Conservation (phyloP, 2,329 filamentous ascomycete species). For the Fusarium sublunatum region DNA sequence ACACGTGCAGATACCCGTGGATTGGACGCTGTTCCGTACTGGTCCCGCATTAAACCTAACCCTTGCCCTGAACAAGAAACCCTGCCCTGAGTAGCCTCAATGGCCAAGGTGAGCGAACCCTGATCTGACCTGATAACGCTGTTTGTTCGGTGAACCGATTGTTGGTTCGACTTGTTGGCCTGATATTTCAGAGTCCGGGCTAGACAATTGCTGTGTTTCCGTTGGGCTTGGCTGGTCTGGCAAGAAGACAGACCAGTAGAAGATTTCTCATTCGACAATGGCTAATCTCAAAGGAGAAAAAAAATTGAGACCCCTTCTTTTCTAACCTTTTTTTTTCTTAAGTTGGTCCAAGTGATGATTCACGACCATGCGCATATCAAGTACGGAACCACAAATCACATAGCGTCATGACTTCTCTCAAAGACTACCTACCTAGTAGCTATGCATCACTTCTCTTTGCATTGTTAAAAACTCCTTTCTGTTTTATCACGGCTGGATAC, state of each 20-base stretch:
- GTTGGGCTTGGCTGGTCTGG: slow-evolving; percentile 17
- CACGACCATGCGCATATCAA: not conserved
- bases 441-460: not conserved
- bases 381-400: not conserved
- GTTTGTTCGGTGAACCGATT: slow-evolving; percentile 13
- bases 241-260: slow-evolving; percentile 8
- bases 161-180: slow-evolving; percentile 14
- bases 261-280: slow-evolving; percentile 36
- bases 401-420: not conserved
- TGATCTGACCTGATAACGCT: slow-evolving; percentile 40
- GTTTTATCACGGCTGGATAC: not conserved
- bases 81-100: slow-evolving; percentile 35
- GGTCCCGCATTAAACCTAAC: slow-evolving; percentile 22
- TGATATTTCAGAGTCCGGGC: slow-evolving; percentile 20
- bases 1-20: slow-evolving; percentile 35
- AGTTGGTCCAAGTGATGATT: slow-evolving; percentile 8
- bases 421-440: not conserved
- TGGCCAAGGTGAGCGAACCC: slow-evolving; percentile 28
- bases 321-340: slow-evolving; percentile 35
- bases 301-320: slow-evolving; percentile 34
- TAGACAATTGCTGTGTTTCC: slow-evolving; percentile 12
- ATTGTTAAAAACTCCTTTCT: not conserved
- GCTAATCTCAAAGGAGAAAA: slow-evolving; percentile 16
- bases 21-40: slow-evolving; percentile 13
- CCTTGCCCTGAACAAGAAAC: slow-evolving; percentile 35